phyloP scores from a whole-genome alignment of 179 eudicot genomes.

The Camellia oleifera region DNA sequence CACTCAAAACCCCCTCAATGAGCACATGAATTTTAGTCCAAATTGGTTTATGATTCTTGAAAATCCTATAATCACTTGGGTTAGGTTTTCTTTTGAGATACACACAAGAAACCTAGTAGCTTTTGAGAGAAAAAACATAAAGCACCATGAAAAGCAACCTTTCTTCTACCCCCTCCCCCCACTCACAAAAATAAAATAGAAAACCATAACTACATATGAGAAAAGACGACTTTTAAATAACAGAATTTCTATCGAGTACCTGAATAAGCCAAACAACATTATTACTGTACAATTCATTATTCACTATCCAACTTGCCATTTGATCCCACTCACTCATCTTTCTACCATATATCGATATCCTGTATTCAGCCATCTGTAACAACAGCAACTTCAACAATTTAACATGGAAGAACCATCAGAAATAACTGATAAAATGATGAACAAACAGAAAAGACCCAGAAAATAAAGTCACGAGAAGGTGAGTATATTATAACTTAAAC shows the following conservation, averaged over 20 bases:
- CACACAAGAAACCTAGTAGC: too few relatives aligned
- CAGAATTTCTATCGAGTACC: constrained; percentile 39
- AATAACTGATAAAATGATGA: not conserved
- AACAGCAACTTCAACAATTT: constrained; percentile 24
- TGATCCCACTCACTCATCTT: constrained; percentile 99
- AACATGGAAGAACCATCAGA: constrained; percentile 10
- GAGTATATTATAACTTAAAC: not conserved
- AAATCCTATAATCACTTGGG: too few relatives aligned
- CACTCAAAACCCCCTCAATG: too few relatives aligned
- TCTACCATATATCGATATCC: constrained; percentile 94
- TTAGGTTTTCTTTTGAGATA: too few relatives aligned
- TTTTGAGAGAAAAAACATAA: too few relatives aligned
- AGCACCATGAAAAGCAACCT: too few relatives aligned
- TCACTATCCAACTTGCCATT: constrained; percentile 95
- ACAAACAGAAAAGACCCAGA: constrained; percentile 3
- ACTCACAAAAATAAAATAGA: not conserved
- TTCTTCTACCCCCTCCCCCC: too few relatives aligned
- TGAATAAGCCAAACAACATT: constrained; percentile 99
- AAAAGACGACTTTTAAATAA: not conserved
- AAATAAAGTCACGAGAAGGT: not conserved
- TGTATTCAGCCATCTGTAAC: constrained; percentile 96
- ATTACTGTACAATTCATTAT: constrained; percentile 90
- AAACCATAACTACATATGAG: not conserved
- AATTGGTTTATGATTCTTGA: too few relatives aligned
- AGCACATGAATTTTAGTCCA: too few relatives aligned